Base-by-base conservation (phyloP, 2,329 filamentous ascomycete genomes). In the Xylaria hypoxylon region DNA sequence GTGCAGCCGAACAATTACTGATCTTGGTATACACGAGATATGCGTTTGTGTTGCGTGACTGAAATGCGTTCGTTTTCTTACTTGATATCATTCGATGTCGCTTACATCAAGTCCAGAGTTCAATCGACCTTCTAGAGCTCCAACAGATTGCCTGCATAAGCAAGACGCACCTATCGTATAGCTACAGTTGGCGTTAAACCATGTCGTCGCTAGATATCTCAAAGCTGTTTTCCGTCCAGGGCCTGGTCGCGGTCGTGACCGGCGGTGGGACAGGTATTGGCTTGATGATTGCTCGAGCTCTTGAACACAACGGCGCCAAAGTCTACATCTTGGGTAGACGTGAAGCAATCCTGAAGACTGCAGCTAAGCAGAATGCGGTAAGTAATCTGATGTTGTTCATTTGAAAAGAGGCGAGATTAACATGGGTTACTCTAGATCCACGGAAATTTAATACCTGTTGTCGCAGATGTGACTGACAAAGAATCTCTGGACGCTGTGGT, bases 291-390 rank as follows among this genome's bases (percentile, higher is more conserved):
- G 68, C 68, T 26, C 52, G 55, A 33, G 68, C 58, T 24, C 62
- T 70, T n/a, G 60, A 68, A 31, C 47, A 60, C 56, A 72, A 72
- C 31, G 69, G 70, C 51, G 69, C 69, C 22, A 71, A 64, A 24
- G 70, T 72, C 31, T 72, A 72, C 59, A 72, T 72, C 38, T 24
- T 63, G 19, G 70, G 70, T 11, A 58, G 70, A n/a, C 56, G 70
- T 15, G 40, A 65, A 47, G 69, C 66, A 38, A 50, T 70, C 7
- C 45, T 71, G 31, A 58, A 70, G 42, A 61, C n/a, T 47, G 59
- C 67, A 31, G 67, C 67, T 17, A 47, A 63, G 59, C 45, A 59
- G 59, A 58, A 67, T 45, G 58, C 59, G 11, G 59, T 62, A 50
- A 11, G 64, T 52, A 22, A 31, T 31, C 42, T 45, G 11, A 33